Percentiles rank a stretch among this genome's conserved stretches.
phyloP scores from a whole-genome alignment of 805 yeast genomes.

The Candida ponderosae region DNA sequence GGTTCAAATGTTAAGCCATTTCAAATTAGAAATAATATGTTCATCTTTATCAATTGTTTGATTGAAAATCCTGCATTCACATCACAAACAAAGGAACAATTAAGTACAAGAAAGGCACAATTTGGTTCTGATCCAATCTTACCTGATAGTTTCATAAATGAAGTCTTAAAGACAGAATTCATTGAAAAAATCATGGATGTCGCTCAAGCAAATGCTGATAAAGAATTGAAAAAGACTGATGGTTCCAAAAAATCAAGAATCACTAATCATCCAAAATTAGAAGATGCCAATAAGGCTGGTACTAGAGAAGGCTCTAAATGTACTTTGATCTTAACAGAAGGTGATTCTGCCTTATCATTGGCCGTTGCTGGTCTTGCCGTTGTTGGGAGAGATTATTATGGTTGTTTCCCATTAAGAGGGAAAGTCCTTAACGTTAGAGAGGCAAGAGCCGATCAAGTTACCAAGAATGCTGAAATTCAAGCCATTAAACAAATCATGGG shows the following conservation, averaged over 20 bases:
- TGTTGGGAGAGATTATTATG: constrained; percentile 91
- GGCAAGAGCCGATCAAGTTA: constrained; percentile 91
- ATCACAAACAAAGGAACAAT: constrained; percentile 93
- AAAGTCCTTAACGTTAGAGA: constrained; percentile 92
- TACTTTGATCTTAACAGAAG: constrained; percentile 91
- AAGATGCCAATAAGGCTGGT: constrained; percentile 96
- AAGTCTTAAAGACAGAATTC: constrained; percentile 65
- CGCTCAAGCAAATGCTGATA: constrained; percentile 84
- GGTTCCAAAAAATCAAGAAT: constrained; percentile 80
- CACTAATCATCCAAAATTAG: constrained; percentile 82
- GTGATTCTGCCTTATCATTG: constrained; percentile 88
- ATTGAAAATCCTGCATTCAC: constrained; percentile 97
- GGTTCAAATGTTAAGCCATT: constrained; percentile 72
- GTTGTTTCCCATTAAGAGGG: constrained; percentile 94
- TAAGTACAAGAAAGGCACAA: constrained; percentile 81
- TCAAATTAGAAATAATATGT: constrained; percentile 86
- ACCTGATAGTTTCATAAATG: constrained; percentile 68
- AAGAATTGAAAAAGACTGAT: constrained; percentile 79
- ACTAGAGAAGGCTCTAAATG: constrained; percentile 88
- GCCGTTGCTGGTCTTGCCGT: constrained; percentile 93
- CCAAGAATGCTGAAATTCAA: constrained; percentile 89
- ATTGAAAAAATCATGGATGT: constrained; percentile 65
- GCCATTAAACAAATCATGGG: constrained; percentile 95
- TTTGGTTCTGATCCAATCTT: constrained; percentile 84
- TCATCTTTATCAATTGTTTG: constrained; percentile 82